phyloP scores from a whole-genome alignment of 225 moss, liverwort and hornwort species.

The Pseudisothecium myosuroides region DNA sequence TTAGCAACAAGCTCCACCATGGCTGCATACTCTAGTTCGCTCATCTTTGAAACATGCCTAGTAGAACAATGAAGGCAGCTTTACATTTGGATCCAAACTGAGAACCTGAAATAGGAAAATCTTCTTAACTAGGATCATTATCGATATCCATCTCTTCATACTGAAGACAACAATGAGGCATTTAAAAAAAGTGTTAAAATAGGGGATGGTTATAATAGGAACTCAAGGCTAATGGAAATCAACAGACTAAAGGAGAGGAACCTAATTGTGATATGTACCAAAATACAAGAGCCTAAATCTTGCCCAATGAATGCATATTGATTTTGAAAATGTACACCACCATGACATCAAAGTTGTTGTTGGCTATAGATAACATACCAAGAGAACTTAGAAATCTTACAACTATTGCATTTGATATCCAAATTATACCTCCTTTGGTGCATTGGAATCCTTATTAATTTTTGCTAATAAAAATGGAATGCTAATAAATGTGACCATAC shows the following conservation, averaged over 20 bases:
- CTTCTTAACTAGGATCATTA: not conserved
- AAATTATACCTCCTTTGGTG: not conserved
- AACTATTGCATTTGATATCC: not conserved
- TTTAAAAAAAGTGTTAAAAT: no score
- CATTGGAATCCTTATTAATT: not conserved
- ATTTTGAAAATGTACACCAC: not conserved
- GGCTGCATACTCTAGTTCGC: conserved; percentile 15
- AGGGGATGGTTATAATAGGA: no score
- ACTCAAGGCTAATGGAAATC: not conserved
- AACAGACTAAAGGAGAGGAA: not conserved
- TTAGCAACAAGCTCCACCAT: conserved; percentile 43
- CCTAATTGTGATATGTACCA: not conserved
- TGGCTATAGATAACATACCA: not conserved
- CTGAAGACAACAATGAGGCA: not conserved
- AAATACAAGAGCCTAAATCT: not conserved
- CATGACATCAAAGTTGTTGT: not conserved
- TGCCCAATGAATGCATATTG: not conserved
- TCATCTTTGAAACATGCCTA: conserved; percentile 31
- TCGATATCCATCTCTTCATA: not conserved
- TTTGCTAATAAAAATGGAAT: not conserved
- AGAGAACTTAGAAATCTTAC: not conserved
- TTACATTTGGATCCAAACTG: not conserved
- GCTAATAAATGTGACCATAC: not conserved
- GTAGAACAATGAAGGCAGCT: not conserved
- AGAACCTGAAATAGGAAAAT: not conserved